A percentile compares a stretch with the other conserved stretches of the same genome.
Conservation (phyloP, 495 filamentous ascomycete genomes). For the Aspergillus diversus region DNA sequence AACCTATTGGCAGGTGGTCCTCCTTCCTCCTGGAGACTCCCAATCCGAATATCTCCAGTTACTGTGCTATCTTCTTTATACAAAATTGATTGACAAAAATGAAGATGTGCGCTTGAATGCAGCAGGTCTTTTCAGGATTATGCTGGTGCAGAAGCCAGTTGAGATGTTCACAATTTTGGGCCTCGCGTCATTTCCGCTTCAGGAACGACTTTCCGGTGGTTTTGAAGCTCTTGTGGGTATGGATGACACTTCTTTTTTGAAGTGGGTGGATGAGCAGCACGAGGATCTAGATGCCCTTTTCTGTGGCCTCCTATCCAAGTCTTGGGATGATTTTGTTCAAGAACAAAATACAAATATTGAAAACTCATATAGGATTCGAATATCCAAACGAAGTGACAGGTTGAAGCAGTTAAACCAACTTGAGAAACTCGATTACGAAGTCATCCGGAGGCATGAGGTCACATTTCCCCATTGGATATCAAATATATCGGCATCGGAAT, state of each 20-base stretch:
- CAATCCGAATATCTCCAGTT: conserved; percentile 79
- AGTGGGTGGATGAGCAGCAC: conserved; percentile 86
- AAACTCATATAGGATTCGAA: conserved; percentile 67
- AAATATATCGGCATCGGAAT: conserved; percentile 90
- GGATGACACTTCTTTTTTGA: conserved; percentile 82
- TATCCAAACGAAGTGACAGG: conserved; percentile 76
- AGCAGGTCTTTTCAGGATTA: conserved; percentile 83
- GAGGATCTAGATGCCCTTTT: conserved; percentile 80
- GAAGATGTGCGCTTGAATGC: conserved; percentile 72
- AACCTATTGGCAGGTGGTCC: conserved; percentile 91
- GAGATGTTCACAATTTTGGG: conserved; percentile 74
- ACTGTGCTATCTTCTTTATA: conserved; percentile 88
- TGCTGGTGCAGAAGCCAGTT: conserved; percentile 91
- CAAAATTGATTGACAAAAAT: conserved; percentile 69
- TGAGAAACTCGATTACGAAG: conserved; percentile 66
- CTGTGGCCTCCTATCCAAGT: conserved; percentile 72
- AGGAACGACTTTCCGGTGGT: conserved; percentile 70
- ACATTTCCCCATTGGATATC: conserved; percentile 88
- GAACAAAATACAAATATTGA: conserved; percentile 77
- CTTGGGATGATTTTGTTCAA: conserved; percentile 83
- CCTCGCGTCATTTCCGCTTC: conserved; percentile 67
- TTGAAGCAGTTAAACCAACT: conserved; percentile 77
- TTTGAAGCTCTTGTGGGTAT: conserved; percentile 85
- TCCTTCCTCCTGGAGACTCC: conserved; percentile 73
- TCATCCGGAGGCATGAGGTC: conserved; percentile 76